phyloP scores from a whole-genome alignment of 2,329 filamentous ascomycete species.

The Sporothrix mexicana region DNA sequence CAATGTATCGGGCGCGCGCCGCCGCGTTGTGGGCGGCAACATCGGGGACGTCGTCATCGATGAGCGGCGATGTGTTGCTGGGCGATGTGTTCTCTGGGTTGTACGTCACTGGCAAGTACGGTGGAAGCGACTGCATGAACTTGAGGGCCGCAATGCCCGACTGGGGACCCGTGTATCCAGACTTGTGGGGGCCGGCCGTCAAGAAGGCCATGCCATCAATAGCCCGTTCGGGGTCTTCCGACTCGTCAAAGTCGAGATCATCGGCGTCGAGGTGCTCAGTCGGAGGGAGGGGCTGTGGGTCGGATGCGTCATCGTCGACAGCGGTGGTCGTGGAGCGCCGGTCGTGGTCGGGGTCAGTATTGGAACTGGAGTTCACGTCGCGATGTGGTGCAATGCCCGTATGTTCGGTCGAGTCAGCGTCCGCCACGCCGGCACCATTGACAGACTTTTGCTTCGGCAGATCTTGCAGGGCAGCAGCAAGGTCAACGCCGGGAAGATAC shows the following conservation, averaged over 20 bases:
- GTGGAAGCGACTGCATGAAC: constrained; percentile 27
- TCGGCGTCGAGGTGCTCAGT: constrained; percentile 19
- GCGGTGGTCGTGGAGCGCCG: constrained; percentile 1
- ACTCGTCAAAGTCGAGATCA: constrained; percentile 28
- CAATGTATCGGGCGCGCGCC: constrained; percentile 15
- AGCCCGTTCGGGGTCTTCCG: constrained; percentile 16
- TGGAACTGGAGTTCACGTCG: not conserved
- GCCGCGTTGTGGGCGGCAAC: not conserved
- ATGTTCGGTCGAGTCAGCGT: not conserved
- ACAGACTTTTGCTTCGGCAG: not conserved
- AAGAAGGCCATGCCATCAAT: constrained; percentile 28
- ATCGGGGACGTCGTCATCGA: constrained; percentile 1
- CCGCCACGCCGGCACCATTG: not conserved
- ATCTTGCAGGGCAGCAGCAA: not conserved
- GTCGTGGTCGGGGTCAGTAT: not conserved
- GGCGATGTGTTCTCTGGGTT: not conserved
- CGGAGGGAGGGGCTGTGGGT: not conserved
- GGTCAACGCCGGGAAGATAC: constrained; percentile 3
- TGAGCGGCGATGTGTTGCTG: not conserved
- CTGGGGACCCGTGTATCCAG: constrained; percentile 28
- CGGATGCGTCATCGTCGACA: not conserved
- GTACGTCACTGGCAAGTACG: constrained; percentile 16
- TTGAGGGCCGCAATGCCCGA: constrained; percentile 27
- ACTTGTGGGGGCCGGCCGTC: constrained; percentile 17
- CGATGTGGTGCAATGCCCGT: not conserved